Evolutionary conservation across 2,329 filamentous ascomycete species (phyloP).

Genomic region (Trichoderma sp.): DNA sequence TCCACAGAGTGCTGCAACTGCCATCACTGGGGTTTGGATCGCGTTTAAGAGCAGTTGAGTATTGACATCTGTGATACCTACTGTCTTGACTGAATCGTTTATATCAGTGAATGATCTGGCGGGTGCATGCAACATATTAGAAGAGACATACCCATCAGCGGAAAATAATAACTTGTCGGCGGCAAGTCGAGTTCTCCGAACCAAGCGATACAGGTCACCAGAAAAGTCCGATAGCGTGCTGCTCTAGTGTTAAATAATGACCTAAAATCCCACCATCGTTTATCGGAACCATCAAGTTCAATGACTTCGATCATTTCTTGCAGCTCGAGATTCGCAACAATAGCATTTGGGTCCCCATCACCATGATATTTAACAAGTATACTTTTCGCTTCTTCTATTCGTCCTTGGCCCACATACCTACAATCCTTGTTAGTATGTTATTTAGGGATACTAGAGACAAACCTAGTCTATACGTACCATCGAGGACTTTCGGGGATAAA

Average conservation of each 20-base stretch:
- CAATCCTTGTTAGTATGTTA: neutral
- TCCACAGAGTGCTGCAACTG: neutral
- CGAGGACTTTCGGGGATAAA: neutral
- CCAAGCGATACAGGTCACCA: neutral
- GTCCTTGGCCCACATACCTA: slow-evolving; percentile 1
- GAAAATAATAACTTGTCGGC: neutral
- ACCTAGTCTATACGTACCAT: neutral
- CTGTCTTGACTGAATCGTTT: neutral
- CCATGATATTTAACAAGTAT: neutral
- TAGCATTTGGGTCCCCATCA: neutral
- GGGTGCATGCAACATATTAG: neutral
- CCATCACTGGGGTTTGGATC: slow-evolving; percentile 1
- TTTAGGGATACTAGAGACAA: neutral
- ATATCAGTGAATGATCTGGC: neutral
- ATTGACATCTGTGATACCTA: neutral
- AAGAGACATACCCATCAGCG: neutral
- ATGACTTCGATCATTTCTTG: slow-evolving; percentile 4
- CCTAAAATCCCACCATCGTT: neutral
- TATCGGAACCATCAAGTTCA: neutral
- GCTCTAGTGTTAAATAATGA: neutral
- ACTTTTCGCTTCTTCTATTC: neutral
- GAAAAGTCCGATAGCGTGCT: neutral
- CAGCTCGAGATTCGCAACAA: neutral
- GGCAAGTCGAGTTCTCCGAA: slow-evolving; percentile 5
- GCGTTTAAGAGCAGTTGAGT: neutral